These are phyloP conservation scores for Saksenaea oblongispora DNA, from an alignment of 371 early-diverging fungal species.

Conservation along the genomic window DNA sequence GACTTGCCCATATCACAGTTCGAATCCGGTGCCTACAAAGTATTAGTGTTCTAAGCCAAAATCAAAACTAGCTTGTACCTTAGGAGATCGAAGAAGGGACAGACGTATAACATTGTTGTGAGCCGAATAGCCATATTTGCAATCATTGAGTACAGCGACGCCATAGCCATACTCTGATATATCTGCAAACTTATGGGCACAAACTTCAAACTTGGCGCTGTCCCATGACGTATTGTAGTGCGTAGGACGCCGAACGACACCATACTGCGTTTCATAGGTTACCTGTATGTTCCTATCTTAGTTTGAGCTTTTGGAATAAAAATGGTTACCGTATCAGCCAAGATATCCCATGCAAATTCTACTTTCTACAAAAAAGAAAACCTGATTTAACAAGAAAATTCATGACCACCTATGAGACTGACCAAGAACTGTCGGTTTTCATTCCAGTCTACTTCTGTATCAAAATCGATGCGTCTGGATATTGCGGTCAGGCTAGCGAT, in stretches of 20 bases:
- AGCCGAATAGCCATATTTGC: slow-evolving; percentile 86
- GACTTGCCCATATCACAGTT: slow-evolving; percentile 48
- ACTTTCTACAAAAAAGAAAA: slow-evolving; percentile 65
- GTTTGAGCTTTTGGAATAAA: background rate
- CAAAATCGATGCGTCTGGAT: slow-evolving; percentile 84
- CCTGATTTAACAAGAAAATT: background rate
- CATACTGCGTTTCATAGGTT: slow-evolving; percentile 93
- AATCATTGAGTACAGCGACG: slow-evolving; percentile 86
- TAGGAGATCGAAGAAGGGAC: slow-evolving; percentile 85
- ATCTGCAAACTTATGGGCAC: slow-evolving; percentile 93
- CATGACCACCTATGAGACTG: slow-evolving; percentile 2
- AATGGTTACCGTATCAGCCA: slow-evolving; percentile 54
- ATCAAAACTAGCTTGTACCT: slow-evolving; percentile 41
- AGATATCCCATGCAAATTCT: slow-evolving; percentile 84
- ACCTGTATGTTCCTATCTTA: slow-evolving; percentile 34
- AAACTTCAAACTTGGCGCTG: slow-evolving; percentile 92
- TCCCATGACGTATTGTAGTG: slow-evolving; percentile 93
- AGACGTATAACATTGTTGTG: slow-evolving; percentile 77
- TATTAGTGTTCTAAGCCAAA: too few relatives aligned
- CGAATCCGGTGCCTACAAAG: slow-evolving; percentile 27
- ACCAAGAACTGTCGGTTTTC: slow-evolving; percentile 83
- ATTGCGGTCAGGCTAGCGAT: slow-evolving; percentile 68
- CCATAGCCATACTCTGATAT: slow-evolving; percentile 91
- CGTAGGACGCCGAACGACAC: slow-evolving; percentile 85
- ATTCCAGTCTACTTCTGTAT: slow-evolving; percentile 88